Evolutionary conservation across 768 basidiomycete species (phyloP), one percentile per base, ranked within the genome.

Genomic region (Lactarius sanguifluus): DNA sequence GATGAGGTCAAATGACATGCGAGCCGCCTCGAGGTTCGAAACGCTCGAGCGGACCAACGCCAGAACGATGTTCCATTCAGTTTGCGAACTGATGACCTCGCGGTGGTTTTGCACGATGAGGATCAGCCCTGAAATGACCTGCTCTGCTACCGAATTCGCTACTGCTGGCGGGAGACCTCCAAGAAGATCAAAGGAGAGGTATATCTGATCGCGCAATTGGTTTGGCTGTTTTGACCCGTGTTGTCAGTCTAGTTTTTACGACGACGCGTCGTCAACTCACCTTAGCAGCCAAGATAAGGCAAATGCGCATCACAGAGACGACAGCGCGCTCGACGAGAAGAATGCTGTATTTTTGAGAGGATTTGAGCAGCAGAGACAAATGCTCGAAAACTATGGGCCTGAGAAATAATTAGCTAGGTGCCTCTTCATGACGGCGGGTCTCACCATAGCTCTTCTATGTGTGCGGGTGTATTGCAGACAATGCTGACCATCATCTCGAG

Each of bases 301-400:
- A 93, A n/a, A 98, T 79, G 34, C 92, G 84, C 63, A 98, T 79
- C 32, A 98, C 81, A 25, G 90, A 91, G 18, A 96, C 93, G 4
- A 98, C 92, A 3, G 96, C 95, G 16, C 97, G 84, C 73, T 99
- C 97, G 47, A 97, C 92, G 50, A 99, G 83, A 58, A 99, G 81
- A 36, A 94, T 84, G 72, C 94, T 95, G 75, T 96, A 98, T 61
- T 89, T 88, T 16, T 82, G 81, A 0, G 96, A 85, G 2, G 89
- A 81, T 2, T 86, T 85, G 30, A 99, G 80, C 20, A 99, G 78
- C 0, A 89, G 83, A 0, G 94, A 91, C 30, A 98, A 79, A 74
- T 98, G 96, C 72, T 97, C 95, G 74, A 97, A 98, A 3, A 96
- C 86, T 71, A 94, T 85, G 0, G 96, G 95, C 96, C 96, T 97